These are phyloP conservation scores for Asterophora parasitica DNA, from an alignment of 768 basidiomycete species.

Conservation along the genomic window DNA sequence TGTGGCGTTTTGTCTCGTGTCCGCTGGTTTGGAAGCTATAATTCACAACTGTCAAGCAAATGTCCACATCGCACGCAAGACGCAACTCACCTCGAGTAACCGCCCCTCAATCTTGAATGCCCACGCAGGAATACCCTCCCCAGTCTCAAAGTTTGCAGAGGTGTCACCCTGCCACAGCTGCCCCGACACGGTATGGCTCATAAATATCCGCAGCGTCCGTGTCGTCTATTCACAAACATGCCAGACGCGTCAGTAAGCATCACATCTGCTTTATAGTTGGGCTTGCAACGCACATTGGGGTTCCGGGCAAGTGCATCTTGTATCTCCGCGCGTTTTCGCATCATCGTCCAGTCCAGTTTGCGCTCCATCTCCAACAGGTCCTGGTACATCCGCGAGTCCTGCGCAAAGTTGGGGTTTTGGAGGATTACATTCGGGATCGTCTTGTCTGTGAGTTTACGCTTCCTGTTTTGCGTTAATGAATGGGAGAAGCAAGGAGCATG, in stretches of 20 bases:
- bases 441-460: slow-evolving; percentile 77
- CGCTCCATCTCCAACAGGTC: slow-evolving; percentile 85
- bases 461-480: no score
- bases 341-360: slow-evolving; percentile 93
- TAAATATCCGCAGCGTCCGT: slow-evolving; percentile 77
- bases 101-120: slow-evolving; percentile 83
- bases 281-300: slow-evolving; percentile 48
- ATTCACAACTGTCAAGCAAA: neutral
- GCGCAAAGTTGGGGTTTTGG: slow-evolving; percentile 68
- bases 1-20: slow-evolving; percentile 55
- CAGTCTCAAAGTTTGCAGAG: slow-evolving; percentile 64
- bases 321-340: slow-evolving; percentile 84
- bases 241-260: slow-evolving; percentile 11
- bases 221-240: slow-evolving; percentile 50
- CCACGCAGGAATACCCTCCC: slow-evolving; percentile 89
- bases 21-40: slow-evolving; percentile 56
- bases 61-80: neutral
- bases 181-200: slow-evolving; percentile 83
- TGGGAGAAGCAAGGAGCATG: no score
- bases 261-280: neutral
- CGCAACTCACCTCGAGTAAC: slow-evolving; percentile 62
- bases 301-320: slow-evolving; percentile 80
- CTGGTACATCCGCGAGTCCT: slow-evolving; percentile 83
- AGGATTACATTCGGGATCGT: slow-evolving; percentile 71
- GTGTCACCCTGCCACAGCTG: slow-evolving; percentile 77